Evolutionary conservation across 352 stramenopile species (phyloP).

Genomic region (Phytophthora sp.): DNA sequence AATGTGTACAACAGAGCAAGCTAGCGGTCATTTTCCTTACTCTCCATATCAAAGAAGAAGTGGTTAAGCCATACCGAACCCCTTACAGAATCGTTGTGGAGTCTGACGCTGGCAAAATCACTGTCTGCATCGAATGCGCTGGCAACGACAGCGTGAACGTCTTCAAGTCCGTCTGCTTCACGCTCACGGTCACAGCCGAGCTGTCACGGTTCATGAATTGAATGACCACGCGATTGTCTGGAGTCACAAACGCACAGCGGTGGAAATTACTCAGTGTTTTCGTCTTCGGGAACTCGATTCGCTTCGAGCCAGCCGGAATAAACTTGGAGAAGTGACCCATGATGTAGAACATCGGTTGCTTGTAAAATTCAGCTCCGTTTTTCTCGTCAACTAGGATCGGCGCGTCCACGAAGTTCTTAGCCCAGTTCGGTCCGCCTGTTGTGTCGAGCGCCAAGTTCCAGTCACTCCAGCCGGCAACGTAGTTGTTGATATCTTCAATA

Average conservation of each 20-base stretch:
- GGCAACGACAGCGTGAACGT: slow-evolving; percentile 22
- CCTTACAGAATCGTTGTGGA: slow-evolving; percentile 16
- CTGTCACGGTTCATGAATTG: slow-evolving; percentile 48
- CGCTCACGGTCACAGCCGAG: slow-evolving; percentile 39
- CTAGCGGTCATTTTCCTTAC: no score
- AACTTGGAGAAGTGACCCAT: slow-evolving; percentile 83
- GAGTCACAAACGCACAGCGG: slow-evolving; percentile 45
- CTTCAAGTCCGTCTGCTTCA: slow-evolving; percentile 30
- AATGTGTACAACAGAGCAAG: no score
- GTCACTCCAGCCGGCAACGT: slow-evolving; percentile 81
- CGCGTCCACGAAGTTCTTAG: slow-evolving; percentile 70
- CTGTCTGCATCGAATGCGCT: slow-evolving; percentile 24
- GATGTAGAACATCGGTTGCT: slow-evolving; percentile 84
- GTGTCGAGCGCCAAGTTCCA: slow-evolving; percentile 89
- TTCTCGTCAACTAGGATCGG: slow-evolving; percentile 73
- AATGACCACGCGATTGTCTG: slow-evolving; percentile 46
- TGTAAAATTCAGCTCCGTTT: slow-evolving; percentile 71
- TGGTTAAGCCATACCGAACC: no score
- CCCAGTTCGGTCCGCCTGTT: slow-evolving; percentile 76
- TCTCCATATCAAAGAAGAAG: no score
- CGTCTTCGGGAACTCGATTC: slow-evolving; percentile 43
- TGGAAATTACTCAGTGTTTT: slow-evolving; percentile 41
- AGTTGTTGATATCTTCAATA: slow-evolving; percentile 84
- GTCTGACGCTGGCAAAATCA: slow-evolving; percentile 20
- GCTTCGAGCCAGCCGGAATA: slow-evolving; percentile 46